phyloP scores from a whole-genome alignment of 495 filamentous ascomycete genomes.

The Talaromyces borbonicus region DNA sequence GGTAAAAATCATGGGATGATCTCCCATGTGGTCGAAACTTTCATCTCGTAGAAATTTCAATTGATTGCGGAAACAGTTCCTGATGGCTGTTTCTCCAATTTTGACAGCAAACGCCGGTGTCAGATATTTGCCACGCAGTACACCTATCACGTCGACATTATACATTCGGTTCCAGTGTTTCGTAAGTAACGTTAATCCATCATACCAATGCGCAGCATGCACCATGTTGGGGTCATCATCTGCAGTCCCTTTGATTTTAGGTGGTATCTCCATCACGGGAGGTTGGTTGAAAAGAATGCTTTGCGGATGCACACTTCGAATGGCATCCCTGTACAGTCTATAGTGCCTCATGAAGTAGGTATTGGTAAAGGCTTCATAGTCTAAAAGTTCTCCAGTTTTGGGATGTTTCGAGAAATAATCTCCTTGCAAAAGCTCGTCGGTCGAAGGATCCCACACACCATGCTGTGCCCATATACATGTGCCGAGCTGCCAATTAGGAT shows the following conservation, averaged over 20 bases:
- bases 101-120: constrained; percentile 85
- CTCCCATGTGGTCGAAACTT: constrained; percentile 81
- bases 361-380: constrained; percentile 81
- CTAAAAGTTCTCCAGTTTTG: constrained; percentile 53
- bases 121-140: constrained; percentile 80
- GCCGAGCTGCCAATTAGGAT: constrained; percentile 80
- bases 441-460: constrained; percentile 82
- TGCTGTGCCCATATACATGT: constrained; percentile 96
- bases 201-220: constrained; percentile 92
- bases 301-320: constrained; percentile 64
- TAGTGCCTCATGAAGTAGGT: constrained; percentile 83
- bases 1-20: constrained; percentile 81
- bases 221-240: constrained; percentile 88
- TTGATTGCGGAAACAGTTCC: constrained; percentile 89
- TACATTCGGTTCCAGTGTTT: constrained; percentile 97
- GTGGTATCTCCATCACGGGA: constrained; percentile 84
- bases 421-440: constrained; percentile 67
- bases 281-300: constrained; percentile 88
- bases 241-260: constrained; percentile 71
- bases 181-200: constrained; percentile 90
- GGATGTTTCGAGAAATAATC: constrained; percentile 83
- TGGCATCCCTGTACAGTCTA: constrained; percentile 59
- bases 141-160: constrained; percentile 92
- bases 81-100: constrained; percentile 87
- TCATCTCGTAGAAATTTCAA: constrained; percentile 80